These are phyloP conservation scores for Puccinia polysora DNA, from an alignment of 1,284 basidiomycete species.

Conservation along the genomic window DNA sequence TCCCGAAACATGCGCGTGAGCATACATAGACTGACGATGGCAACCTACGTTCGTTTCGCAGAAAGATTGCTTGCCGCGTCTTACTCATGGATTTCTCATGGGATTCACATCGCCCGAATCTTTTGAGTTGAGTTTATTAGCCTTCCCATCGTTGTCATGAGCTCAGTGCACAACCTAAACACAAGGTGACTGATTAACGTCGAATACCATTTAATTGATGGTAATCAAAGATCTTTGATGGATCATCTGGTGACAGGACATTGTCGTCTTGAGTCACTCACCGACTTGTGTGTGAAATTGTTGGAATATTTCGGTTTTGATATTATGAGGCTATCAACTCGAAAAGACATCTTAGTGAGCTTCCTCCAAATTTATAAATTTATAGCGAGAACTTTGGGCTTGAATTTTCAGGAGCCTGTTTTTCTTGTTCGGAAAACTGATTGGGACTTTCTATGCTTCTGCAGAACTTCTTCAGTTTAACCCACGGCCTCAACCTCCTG, in stretches of 20 bases:
- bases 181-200: neutral
- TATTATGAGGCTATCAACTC: neutral
- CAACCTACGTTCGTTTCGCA: neutral
- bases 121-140: conserved; percentile 9
- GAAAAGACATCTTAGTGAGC: conserved; percentile 12
- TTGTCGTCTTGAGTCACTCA: neutral
- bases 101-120: conserved; percentile 16
- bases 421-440: no score
- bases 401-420: no score
- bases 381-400: no score
- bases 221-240: neutral
- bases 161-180: neutral
- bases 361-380: no score
- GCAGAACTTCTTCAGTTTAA: no score
- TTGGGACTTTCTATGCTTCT: no score
- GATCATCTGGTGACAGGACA: conserved; percentile 19
- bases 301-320: neutral
- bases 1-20: neutral
- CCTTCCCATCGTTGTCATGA: neutral
- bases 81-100: conserved; percentile 33
- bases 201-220: neutral
- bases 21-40: neutral
- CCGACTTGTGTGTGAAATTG: conserved; percentile 4
- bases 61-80: conserved; percentile 9
- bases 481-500: no score